A percentile compares a stretch with the other conserved stretches of the same genome.
Conservation (phyloP, 257 asterid species). For the Cordia subcordata region DNA sequence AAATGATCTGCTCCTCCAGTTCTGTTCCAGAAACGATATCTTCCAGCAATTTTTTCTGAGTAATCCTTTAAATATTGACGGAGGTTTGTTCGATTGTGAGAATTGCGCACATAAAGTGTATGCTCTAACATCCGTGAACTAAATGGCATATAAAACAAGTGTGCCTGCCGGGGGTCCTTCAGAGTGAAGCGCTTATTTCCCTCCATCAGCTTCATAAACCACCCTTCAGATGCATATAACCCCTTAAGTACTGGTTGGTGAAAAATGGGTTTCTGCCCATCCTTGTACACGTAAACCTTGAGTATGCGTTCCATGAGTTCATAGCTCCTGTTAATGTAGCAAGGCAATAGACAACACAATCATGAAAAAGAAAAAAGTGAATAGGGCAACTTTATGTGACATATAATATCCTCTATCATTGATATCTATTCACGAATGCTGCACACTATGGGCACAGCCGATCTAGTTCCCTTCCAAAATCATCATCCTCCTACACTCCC, state of each 20-base stretch:
- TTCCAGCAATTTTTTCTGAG: constrained; percentile 68
- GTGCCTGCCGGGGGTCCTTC: constrained; percentile 76
- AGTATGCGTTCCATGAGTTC: constrained; percentile 76
- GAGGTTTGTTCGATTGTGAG: constrained; percentile 70
- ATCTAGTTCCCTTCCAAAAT: too few relatives aligned
- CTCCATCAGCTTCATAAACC: constrained; percentile 97
- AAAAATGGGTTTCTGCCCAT: constrained; percentile 81
- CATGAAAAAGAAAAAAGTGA: too few relatives aligned
- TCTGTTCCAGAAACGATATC: constrained; percentile 85
- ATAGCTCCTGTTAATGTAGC: constrained; percentile 59
- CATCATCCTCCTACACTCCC: too few relatives aligned
- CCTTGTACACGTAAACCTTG: constrained; percentile 67
- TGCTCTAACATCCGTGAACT: constrained; percentile 68
- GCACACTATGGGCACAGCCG: too few relatives aligned
- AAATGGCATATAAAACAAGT: constrained; percentile 87
- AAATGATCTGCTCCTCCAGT: constrained; percentile 93
- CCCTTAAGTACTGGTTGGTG: constrained; percentile 81
- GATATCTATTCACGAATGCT: too few relatives aligned
- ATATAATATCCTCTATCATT: too few relatives aligned
- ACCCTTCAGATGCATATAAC: constrained; percentile 87
- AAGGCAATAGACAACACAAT: background rate
- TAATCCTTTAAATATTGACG: constrained; percentile 65
- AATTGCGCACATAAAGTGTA: constrained; percentile 61
- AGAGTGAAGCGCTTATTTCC: constrained; percentile 58
- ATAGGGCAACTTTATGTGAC: too few relatives aligned